phyloP scores from a whole-genome alignment of 495 filamentous ascomycete species.

The Hyaloscypha finlandica region DNA sequence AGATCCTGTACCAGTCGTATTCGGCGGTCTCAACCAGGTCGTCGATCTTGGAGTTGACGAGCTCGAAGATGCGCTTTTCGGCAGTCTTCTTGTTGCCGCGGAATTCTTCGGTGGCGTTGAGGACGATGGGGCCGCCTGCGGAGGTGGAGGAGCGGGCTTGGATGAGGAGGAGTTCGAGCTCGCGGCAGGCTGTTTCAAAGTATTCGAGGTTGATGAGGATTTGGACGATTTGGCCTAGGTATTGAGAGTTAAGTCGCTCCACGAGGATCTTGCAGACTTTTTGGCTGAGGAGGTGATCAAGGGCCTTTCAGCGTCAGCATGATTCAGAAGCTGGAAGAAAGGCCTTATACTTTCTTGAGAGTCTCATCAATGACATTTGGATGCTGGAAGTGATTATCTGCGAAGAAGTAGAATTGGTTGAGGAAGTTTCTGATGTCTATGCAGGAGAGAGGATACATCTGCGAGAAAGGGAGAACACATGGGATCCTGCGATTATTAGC shows the following conservation, averaged over 20 bases:
- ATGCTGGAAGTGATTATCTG: conserved; percentile 89
- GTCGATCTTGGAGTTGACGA: conserved; percentile 98
- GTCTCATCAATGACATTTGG: conserved; percentile 86
- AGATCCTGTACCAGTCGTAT: conserved; percentile 74
- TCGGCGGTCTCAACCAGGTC: conserved; percentile 96
- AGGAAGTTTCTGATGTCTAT: conserved; percentile 96
- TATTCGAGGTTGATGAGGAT: conserved; percentile 97
- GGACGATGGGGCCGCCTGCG: conserved; percentile 69
- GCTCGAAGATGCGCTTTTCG: conserved; percentile 96
- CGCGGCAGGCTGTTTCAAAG: conserved; percentile 88
- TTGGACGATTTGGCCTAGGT: conserved; percentile 95
- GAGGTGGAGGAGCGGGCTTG: conserved; percentile 76
- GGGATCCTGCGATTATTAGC: conserved; percentile 63
- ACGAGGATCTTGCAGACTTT: conserved; percentile 90
- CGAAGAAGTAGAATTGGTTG: conserved; percentile 95
- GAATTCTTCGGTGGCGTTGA: conserved; percentile 85
- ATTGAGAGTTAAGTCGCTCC: conserved; percentile 86
- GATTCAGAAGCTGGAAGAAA: not conserved
- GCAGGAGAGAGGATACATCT: conserved; percentile 98
- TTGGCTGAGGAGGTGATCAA: conserved; percentile 86
- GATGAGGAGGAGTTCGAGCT: conserved; percentile 82
- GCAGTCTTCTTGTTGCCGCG: conserved; percentile 89
- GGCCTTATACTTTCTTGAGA: conserved; percentile 62
- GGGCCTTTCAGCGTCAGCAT: conserved; percentile 44
- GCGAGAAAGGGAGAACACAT: conserved; percentile 91